Percentiles rank a stretch among this genome's conserved stretches.
Evolutionary conservation across 768 basidiomycete species (phyloP).

Genomic region (Mrakia blollopis): DNA sequence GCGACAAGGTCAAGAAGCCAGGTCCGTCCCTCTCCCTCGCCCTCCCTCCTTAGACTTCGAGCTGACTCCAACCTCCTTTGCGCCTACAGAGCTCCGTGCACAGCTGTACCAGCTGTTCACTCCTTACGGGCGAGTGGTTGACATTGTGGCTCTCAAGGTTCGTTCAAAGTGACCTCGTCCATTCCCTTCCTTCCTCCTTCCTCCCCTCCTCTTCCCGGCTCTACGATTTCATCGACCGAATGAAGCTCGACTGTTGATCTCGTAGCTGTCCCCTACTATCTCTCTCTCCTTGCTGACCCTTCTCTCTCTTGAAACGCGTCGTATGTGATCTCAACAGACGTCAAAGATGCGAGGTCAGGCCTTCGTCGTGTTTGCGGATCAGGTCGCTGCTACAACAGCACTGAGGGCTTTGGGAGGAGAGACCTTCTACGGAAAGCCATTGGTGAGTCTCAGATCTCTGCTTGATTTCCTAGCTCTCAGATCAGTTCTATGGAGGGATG

Average conservation of each 20-base stretch:
- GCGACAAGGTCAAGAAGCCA: slow-evolving; percentile 34
- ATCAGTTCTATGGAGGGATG: not conserved
- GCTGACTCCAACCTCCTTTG: not conserved
- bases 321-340: slow-evolving; percentile 14
- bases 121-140: slow-evolving; percentile 26
- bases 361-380: slow-evolving; percentile 27
- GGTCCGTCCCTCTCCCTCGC: slow-evolving; percentile 10
- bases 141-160: slow-evolving; percentile 32
- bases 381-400: slow-evolving; percentile 32
- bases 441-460: slow-evolving; percentile 22
- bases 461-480: not conserved
- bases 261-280: not conserved
- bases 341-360: slow-evolving; percentile 31
- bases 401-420: slow-evolving; percentile 26
- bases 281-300: not conserved
- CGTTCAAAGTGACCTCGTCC: slow-evolving; percentile 1
- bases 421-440: slow-evolving; percentile 32
- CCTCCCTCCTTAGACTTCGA: not conserved
- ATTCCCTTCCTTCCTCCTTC: not conserved
- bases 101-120: slow-evolving; percentile 34
- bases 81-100: slow-evolving; percentile 24
- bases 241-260: not conserved
- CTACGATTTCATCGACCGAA: not conserved
- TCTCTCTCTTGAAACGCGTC: not conserved
- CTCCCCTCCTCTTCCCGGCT: not conserved